Conservation (phyloP, 768 basidiomycete genomes). For the Russula ochroleuca region DNA sequence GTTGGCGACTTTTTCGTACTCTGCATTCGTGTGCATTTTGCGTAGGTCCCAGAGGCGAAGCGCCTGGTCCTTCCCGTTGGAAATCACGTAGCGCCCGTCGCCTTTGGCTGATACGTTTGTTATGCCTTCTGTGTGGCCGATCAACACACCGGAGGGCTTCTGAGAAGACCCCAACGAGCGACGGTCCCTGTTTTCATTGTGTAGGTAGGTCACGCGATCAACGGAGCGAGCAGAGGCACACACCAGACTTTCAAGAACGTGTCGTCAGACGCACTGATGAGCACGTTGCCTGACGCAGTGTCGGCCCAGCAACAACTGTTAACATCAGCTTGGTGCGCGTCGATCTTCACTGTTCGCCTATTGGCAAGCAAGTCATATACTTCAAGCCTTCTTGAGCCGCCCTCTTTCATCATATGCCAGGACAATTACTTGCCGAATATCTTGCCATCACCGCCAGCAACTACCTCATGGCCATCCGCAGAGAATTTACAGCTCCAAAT, state of each 20-base stretch:
- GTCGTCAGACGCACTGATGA: constrained; percentile 95
- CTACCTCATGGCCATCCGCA: constrained; percentile 91
- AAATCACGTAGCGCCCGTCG: constrained; percentile 91
- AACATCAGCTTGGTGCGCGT: constrained; percentile 86
- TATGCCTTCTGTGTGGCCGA: constrained; percentile 95
- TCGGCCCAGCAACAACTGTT: constrained; percentile 98
- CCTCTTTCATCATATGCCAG: neutral
- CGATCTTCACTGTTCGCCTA: constrained; percentile 74
- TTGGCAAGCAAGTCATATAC: constrained; percentile 89
- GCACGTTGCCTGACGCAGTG: constrained; percentile 83
- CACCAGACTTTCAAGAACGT: constrained; percentile 94
- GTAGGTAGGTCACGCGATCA: neutral
- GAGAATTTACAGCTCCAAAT: constrained; percentile 97
- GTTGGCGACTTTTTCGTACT: constrained; percentile 54
- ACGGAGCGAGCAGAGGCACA: constrained; percentile 22
- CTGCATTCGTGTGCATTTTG: constrained; percentile 76
- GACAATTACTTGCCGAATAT: constrained; percentile 54
- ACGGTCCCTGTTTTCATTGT: constrained; percentile 42
- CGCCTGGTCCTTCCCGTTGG: constrained; percentile 95
- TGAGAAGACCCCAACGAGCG: constrained; percentile 44
- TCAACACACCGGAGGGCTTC: constrained; percentile 87
- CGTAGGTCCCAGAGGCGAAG: constrained; percentile 90
- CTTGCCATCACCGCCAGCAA: constrained; percentile 85
- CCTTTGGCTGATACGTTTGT: constrained; percentile 95
- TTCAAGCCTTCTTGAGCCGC: constrained; percentile 31